phyloP scores from a whole-genome alignment of 208 protist species.

The Angomonas deanei region DNA sequence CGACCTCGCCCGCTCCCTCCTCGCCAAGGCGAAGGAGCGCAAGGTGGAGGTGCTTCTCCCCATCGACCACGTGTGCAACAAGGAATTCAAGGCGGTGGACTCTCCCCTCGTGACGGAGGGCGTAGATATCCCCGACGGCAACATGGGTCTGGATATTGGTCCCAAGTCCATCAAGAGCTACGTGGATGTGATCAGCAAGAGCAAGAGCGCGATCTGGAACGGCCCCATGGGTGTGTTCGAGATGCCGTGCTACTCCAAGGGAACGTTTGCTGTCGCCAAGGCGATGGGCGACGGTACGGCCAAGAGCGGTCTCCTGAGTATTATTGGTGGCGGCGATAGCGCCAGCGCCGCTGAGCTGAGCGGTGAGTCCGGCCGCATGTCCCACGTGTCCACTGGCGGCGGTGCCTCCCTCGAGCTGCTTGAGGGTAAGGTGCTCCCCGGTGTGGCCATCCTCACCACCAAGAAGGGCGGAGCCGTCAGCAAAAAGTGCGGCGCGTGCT shows the following conservation, averaged over 20 bases:
- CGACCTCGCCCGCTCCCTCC: conserved; percentile 79
- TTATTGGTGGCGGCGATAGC: conserved; percentile 97
- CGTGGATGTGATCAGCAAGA: conserved; percentile 55
- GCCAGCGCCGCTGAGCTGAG: conserved; percentile 91
- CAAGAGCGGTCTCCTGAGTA: conserved; percentile 75
- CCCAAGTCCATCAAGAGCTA: conserved; percentile 89
- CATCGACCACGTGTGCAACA: conserved; percentile 95
- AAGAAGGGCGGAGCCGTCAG: conserved; percentile 23
- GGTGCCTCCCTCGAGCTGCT: conserved; percentile 99
- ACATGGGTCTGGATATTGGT: conserved; percentile 96
- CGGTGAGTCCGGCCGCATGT: conserved; percentile 89
- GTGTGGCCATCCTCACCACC: conserved; percentile 80
- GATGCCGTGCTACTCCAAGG: conserved; percentile 93
- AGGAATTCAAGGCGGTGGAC: conserved; percentile 88
- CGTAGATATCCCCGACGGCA: conserved; percentile 71
- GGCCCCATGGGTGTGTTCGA: conserved; percentile 98
- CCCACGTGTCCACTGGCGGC: conserved; percentile 98
- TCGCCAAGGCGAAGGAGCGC: conserved; percentile 93
- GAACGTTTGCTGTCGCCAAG: conserved; percentile 85
- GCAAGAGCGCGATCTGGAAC: conserved; percentile 97
- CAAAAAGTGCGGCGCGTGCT: neutral
- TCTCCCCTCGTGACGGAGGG: conserved; percentile 55
- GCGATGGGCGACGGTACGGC: conserved; percentile 67
- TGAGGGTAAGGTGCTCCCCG: conserved; percentile 94
- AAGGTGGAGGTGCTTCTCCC: conserved; percentile 97